Conservation (phyloP, 73 alveolate genomes). For the Paramecium caudatum region DNA sequence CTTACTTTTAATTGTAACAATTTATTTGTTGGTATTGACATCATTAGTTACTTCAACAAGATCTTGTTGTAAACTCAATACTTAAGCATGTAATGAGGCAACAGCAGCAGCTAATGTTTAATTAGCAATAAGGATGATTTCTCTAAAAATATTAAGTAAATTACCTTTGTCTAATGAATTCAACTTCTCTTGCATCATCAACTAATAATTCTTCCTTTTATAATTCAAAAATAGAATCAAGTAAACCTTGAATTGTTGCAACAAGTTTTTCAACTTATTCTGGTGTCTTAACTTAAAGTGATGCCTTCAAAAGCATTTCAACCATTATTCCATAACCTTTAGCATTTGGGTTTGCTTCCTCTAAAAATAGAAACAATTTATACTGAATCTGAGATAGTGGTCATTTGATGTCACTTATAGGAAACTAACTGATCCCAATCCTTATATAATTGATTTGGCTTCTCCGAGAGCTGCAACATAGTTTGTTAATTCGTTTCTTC, state of each 20-base stretch:
- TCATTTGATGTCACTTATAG: not conserved
- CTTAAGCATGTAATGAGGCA: constrained; percentile 21
- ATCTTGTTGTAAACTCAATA: constrained; percentile 3
- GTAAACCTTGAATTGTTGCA: not conserved
- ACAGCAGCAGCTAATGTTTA: constrained; percentile 50
- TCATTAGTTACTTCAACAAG: constrained; percentile 39
- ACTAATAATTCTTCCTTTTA: constrained; percentile 53
- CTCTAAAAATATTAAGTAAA: not conserved
- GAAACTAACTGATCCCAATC: constrained; percentile 12
- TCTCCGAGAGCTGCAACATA: constrained; percentile 57
- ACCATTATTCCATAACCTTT: constrained; percentile 59
- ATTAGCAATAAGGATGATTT: constrained; percentile 21
- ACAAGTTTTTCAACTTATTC: constrained; percentile 32
- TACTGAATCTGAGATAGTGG: constrained; percentile 1
- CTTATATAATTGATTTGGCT: constrained; percentile 30
- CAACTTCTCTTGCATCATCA: constrained; percentile 66
- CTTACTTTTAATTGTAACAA: not conserved
- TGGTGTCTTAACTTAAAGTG: not conserved
- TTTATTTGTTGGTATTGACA: constrained; percentile 21
- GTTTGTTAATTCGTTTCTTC: constrained; percentile 49
- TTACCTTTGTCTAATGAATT: constrained; percentile 47
- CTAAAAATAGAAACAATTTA: not conserved
- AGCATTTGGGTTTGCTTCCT: constrained; percentile 11
- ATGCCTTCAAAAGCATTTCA: constrained; percentile 41
- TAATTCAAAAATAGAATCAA: constrained; percentile 43